Evolutionary conservation across 768 basidiomycete genomes (phyloP).

Genomic region (Trametes coccinea): DNA sequence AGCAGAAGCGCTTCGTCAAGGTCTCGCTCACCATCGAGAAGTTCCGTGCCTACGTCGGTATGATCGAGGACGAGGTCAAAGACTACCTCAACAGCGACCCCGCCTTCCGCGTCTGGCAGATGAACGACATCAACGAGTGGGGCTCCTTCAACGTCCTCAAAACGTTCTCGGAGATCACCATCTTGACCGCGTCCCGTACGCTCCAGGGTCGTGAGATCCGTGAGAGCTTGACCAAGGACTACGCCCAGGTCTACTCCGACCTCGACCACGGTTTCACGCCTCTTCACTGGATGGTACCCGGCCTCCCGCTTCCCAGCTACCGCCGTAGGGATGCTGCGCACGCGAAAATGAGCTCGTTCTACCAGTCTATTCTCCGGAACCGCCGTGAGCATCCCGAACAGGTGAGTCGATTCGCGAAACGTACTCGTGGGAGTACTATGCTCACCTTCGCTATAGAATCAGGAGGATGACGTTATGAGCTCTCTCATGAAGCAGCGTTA

Average conservation of each 20-base stretch:
- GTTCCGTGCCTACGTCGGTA: conserved; percentile 73
- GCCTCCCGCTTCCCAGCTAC: conserved; percentile 89
- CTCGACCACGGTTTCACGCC: conserved; percentile 97
- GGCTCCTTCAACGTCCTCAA: conserved; percentile 73
- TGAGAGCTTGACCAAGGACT: conserved; percentile 70
- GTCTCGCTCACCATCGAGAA: conserved; percentile 92
- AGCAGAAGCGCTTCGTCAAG: conserved; percentile 98
- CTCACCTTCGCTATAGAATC: conserved; percentile 38
- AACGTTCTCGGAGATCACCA: conserved; percentile 84
- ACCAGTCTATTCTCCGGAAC: conserved; percentile 80
- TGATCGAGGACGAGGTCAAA: conserved; percentile 48
- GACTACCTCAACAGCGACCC: conserved; percentile 69
- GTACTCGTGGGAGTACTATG: neutral
- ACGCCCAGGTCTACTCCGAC: conserved; percentile 82
- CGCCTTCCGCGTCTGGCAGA: conserved; percentile 61
- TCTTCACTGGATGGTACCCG: conserved; percentile 93
- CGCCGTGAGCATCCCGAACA: conserved; percentile 52
- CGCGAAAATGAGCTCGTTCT: conserved; percentile 91
- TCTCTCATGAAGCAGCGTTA: conserved; percentile 84
- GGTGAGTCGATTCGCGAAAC: conserved; percentile 35
- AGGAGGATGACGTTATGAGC: conserved; percentile 90
- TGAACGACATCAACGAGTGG: conserved; percentile 74
- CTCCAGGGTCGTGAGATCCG: conserved; percentile 94
- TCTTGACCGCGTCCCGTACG: conserved; percentile 90
- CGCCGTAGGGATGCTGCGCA: conserved; percentile 87